Evolutionary conservation across 2,329 filamentous ascomycete genomes (phyloP), one percentile per base, ranked within the genome.

Genomic region (Sporothrix sp.): DNA sequence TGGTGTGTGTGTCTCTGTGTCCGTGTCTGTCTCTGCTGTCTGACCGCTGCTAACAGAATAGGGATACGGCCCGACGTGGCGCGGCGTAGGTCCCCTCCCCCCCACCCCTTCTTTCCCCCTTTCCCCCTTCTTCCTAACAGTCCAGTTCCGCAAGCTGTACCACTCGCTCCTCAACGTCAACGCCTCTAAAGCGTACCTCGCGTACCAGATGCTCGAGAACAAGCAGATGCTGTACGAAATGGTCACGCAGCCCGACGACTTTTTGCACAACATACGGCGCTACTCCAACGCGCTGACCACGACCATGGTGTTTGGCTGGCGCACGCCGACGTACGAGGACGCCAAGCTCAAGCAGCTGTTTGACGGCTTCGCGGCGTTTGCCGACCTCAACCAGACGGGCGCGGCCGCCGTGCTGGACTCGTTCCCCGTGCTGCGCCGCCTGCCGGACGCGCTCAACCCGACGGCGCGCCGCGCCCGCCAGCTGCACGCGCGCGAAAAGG

Each of bases 201-300:
- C 72, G 2, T 79, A 78, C 55, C 75, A 79, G 55, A 68, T 73
- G 43, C 65, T 79, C 3, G 76, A 80, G 58, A 75, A 72, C 60
- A 75, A 72, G 57, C 68, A 72, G 45, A 74, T 80, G 74, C 62
- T 77, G 18, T 65, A 53, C 39, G 70, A 72, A 7, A 60, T 80
- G 16, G 56, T 78, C 3, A 66, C 70, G 0, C 53, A 42, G 47
- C 51, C 51, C 20, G 37, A 47, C 8, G 16, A 43, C 4, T 50
- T 50, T 13, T 16, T 76, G 9, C 4, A 16, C 13, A 52, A 57
- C 35, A 50, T 59, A n/a, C 50, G 53, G 10, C 56, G 57, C 11
- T 58, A 55, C 37, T 52, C 52, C 9, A 57, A 56, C 16, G 54
- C 57, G 0, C 37, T 58, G 4, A 51, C 55, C 0, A 58, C 56